A percentile compares a stretch with the other conserved stretches of the same genome.
Evolutionary conservation across 805 yeast genomes (phyloP).

Genomic region (Ogataea salicorniae): DNA sequence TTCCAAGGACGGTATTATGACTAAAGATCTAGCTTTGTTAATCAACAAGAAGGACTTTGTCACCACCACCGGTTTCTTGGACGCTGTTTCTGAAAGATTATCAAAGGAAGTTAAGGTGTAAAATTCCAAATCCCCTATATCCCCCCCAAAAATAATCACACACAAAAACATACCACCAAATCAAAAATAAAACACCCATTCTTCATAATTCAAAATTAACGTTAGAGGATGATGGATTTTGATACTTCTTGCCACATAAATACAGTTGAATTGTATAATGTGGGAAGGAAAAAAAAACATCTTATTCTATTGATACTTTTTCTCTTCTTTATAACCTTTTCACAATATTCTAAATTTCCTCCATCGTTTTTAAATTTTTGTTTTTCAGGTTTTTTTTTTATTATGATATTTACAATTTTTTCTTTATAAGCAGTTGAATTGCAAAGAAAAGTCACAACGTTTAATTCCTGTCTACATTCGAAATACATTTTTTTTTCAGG

Average conservation of each 20-base stretch:
- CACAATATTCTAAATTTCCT: background rate
- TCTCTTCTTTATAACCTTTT: background rate
- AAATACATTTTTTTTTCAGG: no score
- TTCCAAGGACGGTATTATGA: conserved; percentile 70
- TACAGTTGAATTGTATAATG: conserved; percentile 4
- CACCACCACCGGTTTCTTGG: conserved; percentile 70
- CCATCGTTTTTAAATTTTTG: background rate
- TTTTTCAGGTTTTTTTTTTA: background rate
- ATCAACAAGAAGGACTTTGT: conserved; percentile 63
- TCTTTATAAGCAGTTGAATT: conserved; percentile 4
- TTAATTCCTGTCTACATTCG: no score
- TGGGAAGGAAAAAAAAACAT: background rate
- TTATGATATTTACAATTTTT: background rate
- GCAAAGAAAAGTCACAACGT: background rate
- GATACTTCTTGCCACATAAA: background rate
- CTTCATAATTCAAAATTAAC: background rate
- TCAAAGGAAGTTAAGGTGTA: conserved; percentile 17
- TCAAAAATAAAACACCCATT: background rate
- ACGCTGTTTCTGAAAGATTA: conserved; percentile 58
- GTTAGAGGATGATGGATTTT: background rate
- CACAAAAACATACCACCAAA: background rate
- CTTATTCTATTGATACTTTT: no score
- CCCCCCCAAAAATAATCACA: no score
- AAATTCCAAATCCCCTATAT: no score
- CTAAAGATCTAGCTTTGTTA: conserved; percentile 69